Conservation (phyloP, 2,329 filamentous ascomycete species). For the Colletotrichum cordylinicola region DNA sequence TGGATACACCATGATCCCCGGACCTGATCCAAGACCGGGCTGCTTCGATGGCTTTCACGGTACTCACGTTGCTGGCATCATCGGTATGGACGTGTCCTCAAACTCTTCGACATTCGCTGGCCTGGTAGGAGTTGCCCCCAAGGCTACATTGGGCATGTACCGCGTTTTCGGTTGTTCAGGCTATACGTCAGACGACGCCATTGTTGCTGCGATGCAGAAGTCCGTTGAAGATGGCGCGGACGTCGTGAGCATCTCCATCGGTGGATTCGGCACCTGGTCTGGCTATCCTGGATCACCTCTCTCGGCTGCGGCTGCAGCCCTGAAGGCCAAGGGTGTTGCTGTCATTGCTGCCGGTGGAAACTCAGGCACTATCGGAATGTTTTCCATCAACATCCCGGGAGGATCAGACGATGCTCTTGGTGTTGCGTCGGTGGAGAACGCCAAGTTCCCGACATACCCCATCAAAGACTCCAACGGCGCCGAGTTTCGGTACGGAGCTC, state of each 20-base stretch:
- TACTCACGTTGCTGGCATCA: constrained; percentile 28
- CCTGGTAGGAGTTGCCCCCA: constrained; percentile 28
- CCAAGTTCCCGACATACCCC: constrained; percentile 25
- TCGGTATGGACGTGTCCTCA: constrained; percentile 10
- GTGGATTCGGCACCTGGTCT: constrained; percentile 3
- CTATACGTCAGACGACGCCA: constrained; percentile 20
- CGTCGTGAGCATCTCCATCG: constrained; percentile 32
- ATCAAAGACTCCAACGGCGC: background rate
- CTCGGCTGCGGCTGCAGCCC: constrained; percentile 51
- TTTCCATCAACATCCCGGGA: constrained; percentile 54
- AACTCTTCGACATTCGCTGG: constrained; percentile 6
- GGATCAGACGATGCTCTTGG: constrained; percentile 51
- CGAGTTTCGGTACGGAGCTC: constrained; percentile 8
- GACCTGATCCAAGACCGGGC: constrained; percentile 25
- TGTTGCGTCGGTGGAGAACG: constrained; percentile 57
- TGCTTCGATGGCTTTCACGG: constrained; percentile 31
- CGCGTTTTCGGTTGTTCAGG: constrained; percentile 25
- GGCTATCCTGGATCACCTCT: background rate
- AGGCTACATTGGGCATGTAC: constrained; percentile 28
- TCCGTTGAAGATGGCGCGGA: constrained; percentile 31
- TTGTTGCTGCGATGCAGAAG: constrained; percentile 30
- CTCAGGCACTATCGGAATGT: constrained; percentile 48
- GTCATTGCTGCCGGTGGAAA: constrained; percentile 60
- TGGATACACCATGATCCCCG: background rate
- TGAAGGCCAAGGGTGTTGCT: constrained; percentile 58